Percentiles rank a stretch among this genome's conserved stretches.
phyloP scores from a whole-genome alignment of 306 rosid species.

The Lupinus albus region DNA sequence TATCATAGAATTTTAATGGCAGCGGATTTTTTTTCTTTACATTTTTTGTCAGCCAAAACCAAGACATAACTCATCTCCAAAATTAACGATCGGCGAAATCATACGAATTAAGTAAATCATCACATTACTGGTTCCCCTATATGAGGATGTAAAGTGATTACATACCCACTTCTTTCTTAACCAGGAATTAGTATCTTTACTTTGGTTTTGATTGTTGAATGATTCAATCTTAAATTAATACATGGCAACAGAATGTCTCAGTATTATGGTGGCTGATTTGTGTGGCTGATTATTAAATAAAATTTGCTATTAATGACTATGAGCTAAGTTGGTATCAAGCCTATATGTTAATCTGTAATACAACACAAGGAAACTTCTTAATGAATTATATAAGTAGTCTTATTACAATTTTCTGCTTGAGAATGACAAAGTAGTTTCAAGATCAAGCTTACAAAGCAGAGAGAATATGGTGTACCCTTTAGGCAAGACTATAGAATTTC shows the following conservation, averaged over 20 bases:
- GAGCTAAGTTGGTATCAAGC: no score
- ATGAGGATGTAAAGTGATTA: neutral
- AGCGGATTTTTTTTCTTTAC: neutral
- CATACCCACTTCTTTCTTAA: neutral
- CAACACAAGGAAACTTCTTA: no score
- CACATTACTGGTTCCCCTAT: neutral
- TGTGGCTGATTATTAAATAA: neutral
- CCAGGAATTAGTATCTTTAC: no score
- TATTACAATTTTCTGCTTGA: neutral
- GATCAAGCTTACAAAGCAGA: neutral
- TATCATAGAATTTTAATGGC: neutral
- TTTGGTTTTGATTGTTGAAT: neutral
- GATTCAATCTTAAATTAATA: neutral
- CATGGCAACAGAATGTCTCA: neutral
- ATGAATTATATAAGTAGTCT: neutral
- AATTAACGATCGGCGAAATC: neutral
- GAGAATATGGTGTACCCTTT: no score
- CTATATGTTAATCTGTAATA: no score
- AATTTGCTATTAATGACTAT: neutral
- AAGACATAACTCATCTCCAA: neutral
- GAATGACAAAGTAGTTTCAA: neutral
- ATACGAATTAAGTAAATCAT: slow-evolving; percentile 1
- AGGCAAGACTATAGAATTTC: slow-evolving; percentile 63
- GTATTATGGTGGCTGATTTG: neutral
- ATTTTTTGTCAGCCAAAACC: neutral